A percentile compares a stretch with the other conserved stretches of the same genome.
These are phyloP conservation scores for Coemansia sp. DNA, from an alignment of 192 early-diverging fungal genomes.

Conservation along the genomic window DNA sequence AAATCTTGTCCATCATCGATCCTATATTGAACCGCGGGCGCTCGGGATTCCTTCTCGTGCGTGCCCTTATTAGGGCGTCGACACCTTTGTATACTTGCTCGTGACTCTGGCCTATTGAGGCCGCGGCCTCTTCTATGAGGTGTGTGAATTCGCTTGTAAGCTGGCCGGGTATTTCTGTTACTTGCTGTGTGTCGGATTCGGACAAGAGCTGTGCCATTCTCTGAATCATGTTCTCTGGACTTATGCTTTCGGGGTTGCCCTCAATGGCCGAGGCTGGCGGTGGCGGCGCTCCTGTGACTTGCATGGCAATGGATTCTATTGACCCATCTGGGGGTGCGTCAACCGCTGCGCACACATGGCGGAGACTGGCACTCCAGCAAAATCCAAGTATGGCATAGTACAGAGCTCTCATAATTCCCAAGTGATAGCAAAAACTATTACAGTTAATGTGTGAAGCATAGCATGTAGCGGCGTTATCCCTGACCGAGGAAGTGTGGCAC, in stretches of 20 bases:
- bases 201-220: conserved; percentile 8
- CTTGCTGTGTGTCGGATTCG: neutral
- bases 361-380: neutral
- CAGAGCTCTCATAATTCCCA: neutral
- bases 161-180: neutral
- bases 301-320: neutral
- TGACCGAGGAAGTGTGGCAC: neutral
- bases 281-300: neutral
- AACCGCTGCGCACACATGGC: neutral
- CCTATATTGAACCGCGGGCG: conserved; percentile 17
- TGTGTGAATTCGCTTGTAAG: conserved; percentile 16
- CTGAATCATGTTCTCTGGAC: conserved; percentile 21
- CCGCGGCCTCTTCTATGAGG: conserved; percentile 19
- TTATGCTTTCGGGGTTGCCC: neutral
- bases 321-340: neutral
- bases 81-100: conserved; percentile 8
- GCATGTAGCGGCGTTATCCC: neutral
- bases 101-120: conserved; percentile 8
- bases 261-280: neutral
- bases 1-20: conserved; percentile 6
- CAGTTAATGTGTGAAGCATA: neutral
- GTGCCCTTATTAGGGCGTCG: conserved; percentile 24
- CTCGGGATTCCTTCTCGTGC: neutral
- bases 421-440: neutral
- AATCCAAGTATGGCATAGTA: conserved; percentile 8